These are phyloP conservation scores for Blastomyces emzantsi DNA, from an alignment of 2,329 filamentous ascomycete species.

Conservation along the genomic window DNA sequence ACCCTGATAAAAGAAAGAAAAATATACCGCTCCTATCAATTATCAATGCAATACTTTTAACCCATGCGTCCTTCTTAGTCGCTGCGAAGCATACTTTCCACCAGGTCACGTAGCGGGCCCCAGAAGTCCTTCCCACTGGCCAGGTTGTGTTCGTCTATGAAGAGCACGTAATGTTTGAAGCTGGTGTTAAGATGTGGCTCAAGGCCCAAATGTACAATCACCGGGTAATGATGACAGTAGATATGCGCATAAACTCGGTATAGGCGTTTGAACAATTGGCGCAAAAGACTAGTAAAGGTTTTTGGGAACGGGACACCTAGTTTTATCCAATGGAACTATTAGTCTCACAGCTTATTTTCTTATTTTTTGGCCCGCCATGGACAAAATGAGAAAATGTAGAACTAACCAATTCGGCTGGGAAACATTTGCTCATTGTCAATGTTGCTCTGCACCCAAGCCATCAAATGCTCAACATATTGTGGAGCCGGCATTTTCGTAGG, in stretches of 20 bases:
- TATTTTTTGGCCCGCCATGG: not conserved
- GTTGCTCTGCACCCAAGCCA: slow-evolving; percentile 91
- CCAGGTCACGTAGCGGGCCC: slow-evolving; percentile 87
- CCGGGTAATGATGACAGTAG: slow-evolving; percentile 98
- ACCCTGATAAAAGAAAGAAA: not conserved
- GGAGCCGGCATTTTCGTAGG: slow-evolving; percentile 98
- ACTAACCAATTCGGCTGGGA: slow-evolving; percentile 76
- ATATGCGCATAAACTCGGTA: slow-evolving; percentile 99
- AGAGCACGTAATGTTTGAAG: slow-evolving; percentile 99
- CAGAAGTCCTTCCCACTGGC: slow-evolving; percentile 95
- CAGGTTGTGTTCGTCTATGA: slow-evolving; percentile 91
- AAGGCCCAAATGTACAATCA: slow-evolving; percentile 86
- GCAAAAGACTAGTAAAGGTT: slow-evolving; percentile 75
- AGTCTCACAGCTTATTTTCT: not conserved
- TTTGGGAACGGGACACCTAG: slow-evolving; percentile 87
- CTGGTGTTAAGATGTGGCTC: slow-evolving; percentile 97
- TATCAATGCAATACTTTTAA: not conserved
- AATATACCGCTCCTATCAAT: not conserved
- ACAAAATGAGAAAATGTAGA: not conserved
- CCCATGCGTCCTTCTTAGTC: slow-evolving; percentile 48
- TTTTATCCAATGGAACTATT: not conserved
- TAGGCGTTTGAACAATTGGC: slow-evolving; percentile 97
- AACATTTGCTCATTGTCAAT: slow-evolving; percentile 95
- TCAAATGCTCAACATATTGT: slow-evolving; percentile 94
- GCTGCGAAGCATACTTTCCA: slow-evolving; percentile 95